Percentiles rank a stretch among this genome's conserved stretches.
Conservation (phyloP, 177 flowering plant genomes). For the Vitis hybrid region DNA sequence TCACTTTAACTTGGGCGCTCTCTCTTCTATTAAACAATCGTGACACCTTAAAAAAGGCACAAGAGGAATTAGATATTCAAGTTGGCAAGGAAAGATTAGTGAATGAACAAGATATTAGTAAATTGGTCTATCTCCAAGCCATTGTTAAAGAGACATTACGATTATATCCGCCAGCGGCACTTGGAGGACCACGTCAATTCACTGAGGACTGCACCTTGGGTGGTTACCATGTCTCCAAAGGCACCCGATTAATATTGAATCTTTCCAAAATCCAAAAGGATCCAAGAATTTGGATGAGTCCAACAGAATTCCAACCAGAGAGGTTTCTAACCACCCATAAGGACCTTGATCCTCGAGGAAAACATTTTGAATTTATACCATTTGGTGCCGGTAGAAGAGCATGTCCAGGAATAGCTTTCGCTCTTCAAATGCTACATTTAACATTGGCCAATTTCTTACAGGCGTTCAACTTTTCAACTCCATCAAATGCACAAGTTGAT, state of each 20-base stretch:
- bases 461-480: no score
- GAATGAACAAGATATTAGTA: neutral
- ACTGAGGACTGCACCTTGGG: neutral
- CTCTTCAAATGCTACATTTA: no score
- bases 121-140: constrained; percentile 1
- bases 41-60: constrained; percentile 6
- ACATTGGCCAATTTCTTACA: no score
- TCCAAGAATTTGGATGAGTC: neutral
- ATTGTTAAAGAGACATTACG: constrained; percentile 11
- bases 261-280: neutral
- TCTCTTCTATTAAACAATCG: constrained; percentile 18
- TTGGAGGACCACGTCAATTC: neutral
- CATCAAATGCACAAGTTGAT: no score
- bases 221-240: neutral
- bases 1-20: constrained; percentile 18
- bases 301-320: constrained; percentile 2
- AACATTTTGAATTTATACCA: neutral
- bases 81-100: constrained; percentile 3
- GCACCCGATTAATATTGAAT: neutral
- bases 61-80: constrained; percentile 11
- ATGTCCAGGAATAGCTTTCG: no score
- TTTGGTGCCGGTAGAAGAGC: no score
- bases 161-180: neutral
- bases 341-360: neutral
- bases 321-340: neutral